Evolutionary conservation across 2,329 filamentous ascomycete genomes (phyloP), one percentile per base, ranked within the genome.

Genomic region (Fusarium sp.): DNA sequence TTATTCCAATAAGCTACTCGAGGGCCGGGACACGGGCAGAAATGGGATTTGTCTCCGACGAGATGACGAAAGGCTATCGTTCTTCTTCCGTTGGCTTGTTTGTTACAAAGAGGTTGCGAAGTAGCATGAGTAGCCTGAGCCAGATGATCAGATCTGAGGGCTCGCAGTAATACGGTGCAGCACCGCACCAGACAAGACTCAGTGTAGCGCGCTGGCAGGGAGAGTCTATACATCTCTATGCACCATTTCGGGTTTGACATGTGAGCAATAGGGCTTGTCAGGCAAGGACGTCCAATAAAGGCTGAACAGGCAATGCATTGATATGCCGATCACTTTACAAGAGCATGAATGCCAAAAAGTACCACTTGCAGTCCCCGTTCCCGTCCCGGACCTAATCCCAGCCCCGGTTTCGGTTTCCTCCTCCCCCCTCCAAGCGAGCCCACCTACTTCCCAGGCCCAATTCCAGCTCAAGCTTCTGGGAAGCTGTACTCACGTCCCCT

Each of bases 211-310:
- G 37, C 49, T 57, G 42, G 15, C 51, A 63, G 37, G 66, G 60
- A 62, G 57, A 28, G 52, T 70, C 54, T 72, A 69, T 65, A 58
- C 58, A 57, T 70, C 49, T 50, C 37, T 45, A 69, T 72, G 67
- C 61, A 65, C 55, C 65, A 54, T 65, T 69, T 64, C 64, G 67
- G 64, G 62, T 62, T 74, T 74, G 68, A 74, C 72, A 74, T 74
- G 72, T 74, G 72, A 74, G 72, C 61, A 46, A 71, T 74, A 74
- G 69, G 70, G 63, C 62, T 68, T 67, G 49, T 57, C 50, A 72
- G 62, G 47, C 50, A 50, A 72, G 66, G 53, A 60, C 60, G 53
- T 64, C 68, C 72, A 73, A 74, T 74, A 57, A 67, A 66, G 68
- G 42, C 55, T 55, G 63, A 53, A 58, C 41, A 45, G 30, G 33